A percentile compares a stretch with the other conserved stretches of the same genome.
Conservation (phyloP, 495 filamentous ascomycete species). For the Cetradonia linearis region DNA sequence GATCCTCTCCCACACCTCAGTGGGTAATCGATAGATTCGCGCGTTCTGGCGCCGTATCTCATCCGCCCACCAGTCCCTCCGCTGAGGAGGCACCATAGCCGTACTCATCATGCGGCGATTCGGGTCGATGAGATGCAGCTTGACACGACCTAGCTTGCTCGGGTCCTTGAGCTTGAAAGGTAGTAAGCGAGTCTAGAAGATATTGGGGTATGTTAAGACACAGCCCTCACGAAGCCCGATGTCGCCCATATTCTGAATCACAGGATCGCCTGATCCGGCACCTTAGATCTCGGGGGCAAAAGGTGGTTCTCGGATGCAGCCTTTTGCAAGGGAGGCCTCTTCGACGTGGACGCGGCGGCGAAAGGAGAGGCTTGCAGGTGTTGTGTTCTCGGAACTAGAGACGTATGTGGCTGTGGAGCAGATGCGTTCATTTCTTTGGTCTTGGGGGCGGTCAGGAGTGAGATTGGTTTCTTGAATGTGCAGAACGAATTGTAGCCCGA, state of each 20-base stretch:
- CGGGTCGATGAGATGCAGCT: slow-evolving; percentile 49
- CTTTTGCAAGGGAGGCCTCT: slow-evolving; percentile 24
- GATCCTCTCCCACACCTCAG: slow-evolving; percentile 28
- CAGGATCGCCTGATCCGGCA: slow-evolving; percentile 25
- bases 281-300: slow-evolving; percentile 31
- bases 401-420: slow-evolving; percentile 29
- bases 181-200: slow-evolving; percentile 43
- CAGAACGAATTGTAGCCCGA: slow-evolving; percentile 34
- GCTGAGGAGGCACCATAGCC: slow-evolving; percentile 46
- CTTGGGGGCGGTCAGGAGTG: slow-evolving; percentile 31
- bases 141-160: slow-evolving; percentile 36
- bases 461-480: slow-evolving; percentile 33
- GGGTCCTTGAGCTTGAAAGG: no score
- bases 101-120: slow-evolving; percentile 45
- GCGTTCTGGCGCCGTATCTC: slow-evolving; percentile 10
- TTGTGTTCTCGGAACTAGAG: slow-evolving; percentile 16
- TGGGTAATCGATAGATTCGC: slow-evolving; percentile 25
- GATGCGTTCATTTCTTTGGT: slow-evolving; percentile 35
- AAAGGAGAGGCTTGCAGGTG: slow-evolving; percentile 26
- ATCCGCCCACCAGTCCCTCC: slow-evolving; percentile 31
- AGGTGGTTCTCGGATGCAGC: slow-evolving; percentile 26
- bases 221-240: slow-evolving; percentile 25
- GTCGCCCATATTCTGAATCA: slow-evolving; percentile 30
- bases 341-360: slow-evolving; percentile 27
- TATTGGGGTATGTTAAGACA: slow-evolving; percentile 30